Evolutionary conservation across 805 yeast genomes (phyloP), one percentile per base, ranked within the genome.

Genomic region (Brettanomyces custersianus): DNA sequence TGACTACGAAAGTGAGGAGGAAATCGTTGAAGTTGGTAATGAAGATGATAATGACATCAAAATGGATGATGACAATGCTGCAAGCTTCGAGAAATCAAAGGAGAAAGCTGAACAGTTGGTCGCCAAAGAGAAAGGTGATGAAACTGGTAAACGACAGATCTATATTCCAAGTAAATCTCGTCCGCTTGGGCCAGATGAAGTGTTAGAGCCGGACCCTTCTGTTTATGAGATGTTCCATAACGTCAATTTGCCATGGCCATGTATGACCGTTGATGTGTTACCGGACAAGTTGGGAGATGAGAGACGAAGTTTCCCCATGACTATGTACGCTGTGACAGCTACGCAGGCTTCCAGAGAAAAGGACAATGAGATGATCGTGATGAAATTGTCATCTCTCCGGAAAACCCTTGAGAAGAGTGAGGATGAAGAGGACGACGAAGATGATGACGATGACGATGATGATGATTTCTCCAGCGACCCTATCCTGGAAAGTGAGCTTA

Each of bases 161-260:
- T 92, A 84, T 60, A 66, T 92, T 45, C 97, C 98, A 16, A 94
- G 87, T 55, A 72, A 77, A 60, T 80, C 92, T 20, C 77, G 74
- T 49, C 96, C 96, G 5, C 68, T 92, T 46, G 96, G 96, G 1
- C 94, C 95, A 2, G 95, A 86, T 62, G 97, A 92, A 64, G 94
- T 82, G 10, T 68, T 92, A 54, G 96, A 90, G 62, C 95, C 97
- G 2, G 98, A 92, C 62, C 95, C 95, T 31, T 67, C 87, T 6
- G 96, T 90, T 3, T 92, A 92, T 57, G 95, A 90, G 52, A 92
- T 92, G 97, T 65, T 92, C 39, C 98, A 92, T 59, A 84, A 83
- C 49, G 85, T 90, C 40, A 84, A 84, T 57, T 65, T 90, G 59
- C 94, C 95, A 49, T 92, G 97, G 97, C 97, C 98, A 10, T 87